Conservation (phyloP, 441 rosid genomes). For the Populus hybrid region DNA sequence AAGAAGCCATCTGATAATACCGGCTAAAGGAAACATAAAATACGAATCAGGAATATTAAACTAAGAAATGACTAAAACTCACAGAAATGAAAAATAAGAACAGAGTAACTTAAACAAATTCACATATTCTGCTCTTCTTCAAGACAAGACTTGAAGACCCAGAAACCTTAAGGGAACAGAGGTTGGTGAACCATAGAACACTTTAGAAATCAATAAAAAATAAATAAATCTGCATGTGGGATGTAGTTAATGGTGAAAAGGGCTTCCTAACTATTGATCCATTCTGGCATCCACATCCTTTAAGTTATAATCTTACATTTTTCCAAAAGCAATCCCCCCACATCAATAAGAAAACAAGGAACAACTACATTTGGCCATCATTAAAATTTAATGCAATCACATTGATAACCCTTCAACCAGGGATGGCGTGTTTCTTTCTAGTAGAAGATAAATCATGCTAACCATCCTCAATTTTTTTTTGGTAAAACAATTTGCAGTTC, state of each 20-base stretch:
- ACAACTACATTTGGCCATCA: too few species aligned
- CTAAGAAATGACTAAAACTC: not conserved
- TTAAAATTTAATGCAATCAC: too few species aligned
- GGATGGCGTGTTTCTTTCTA: too few species aligned
- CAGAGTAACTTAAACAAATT: not conserved
- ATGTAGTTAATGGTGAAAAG: not conserved
- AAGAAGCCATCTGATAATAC: conserved; percentile 26
- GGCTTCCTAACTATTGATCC: not conserved
- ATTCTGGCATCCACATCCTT: not conserved
- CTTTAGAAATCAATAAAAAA: not conserved
- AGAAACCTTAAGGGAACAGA: too few species aligned
- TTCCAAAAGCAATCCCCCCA: not conserved
- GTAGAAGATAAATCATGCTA: too few species aligned
- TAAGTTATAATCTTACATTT: not conserved
- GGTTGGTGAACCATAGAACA: not conserved
- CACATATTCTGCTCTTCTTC: not conserved
- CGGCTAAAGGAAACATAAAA: conserved; percentile 10
- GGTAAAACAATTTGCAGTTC: too few species aligned
- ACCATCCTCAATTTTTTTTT: too few species aligned
- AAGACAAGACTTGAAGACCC: too few species aligned
- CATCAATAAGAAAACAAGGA: not conserved
- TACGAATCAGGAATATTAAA: not conserved
- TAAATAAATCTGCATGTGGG: not conserved
- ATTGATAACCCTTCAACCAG: too few species aligned
- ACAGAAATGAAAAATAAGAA: not conserved